Conservation (phyloP, 1,139 yeast species). For the Candida sp. region DNA sequence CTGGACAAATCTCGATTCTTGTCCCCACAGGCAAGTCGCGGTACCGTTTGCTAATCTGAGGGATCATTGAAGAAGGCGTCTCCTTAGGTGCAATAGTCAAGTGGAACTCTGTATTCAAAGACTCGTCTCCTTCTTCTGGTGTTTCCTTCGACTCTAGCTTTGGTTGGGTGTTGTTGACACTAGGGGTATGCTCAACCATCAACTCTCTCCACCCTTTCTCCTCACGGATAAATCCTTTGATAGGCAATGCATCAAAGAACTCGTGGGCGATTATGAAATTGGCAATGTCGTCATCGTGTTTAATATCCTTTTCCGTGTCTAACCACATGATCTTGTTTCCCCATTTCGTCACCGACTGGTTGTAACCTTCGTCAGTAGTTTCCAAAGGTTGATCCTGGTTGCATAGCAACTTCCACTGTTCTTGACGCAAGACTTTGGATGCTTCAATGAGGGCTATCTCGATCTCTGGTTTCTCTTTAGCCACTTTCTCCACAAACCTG, state of each 20-base stretch:
- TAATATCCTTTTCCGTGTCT: constrained; percentile 66
- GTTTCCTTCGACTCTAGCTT: constrained; percentile 24
- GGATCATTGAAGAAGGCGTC: constrained; percentile 68
- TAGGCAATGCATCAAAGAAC: constrained; percentile 87
- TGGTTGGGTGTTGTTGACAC: constrained; percentile 44
- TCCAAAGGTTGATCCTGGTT: constrained; percentile 24
- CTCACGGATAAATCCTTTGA: constrained; percentile 68
- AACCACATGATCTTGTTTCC: constrained; percentile 66
- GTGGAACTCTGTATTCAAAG: constrained; percentile 53
- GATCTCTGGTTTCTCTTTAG: constrained; percentile 22
- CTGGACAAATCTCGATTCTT: constrained; percentile 77
- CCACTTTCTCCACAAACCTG: constrained; percentile 36
- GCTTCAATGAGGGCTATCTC: constrained; percentile 73
- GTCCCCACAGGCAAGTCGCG: constrained; percentile 58
- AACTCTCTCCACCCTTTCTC: constrained; percentile 84
- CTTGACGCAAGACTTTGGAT: constrained; percentile 62
- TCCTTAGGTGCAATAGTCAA: constrained; percentile 62
- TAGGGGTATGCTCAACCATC: constrained; percentile 58
- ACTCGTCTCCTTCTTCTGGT: constrained; percentile 13
- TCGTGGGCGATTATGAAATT: constrained; percentile 84
- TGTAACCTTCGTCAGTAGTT: constrained; percentile 35
- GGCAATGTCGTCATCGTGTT: constrained; percentile 36
- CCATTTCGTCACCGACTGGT: constrained; percentile 51
- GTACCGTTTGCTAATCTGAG: constrained; percentile 56
- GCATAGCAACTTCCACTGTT: constrained; percentile 60